Base-by-base conservation (phyloP, 2,329 filamentous ascomycete genomes). In the Talaromyces sp. region DNA sequence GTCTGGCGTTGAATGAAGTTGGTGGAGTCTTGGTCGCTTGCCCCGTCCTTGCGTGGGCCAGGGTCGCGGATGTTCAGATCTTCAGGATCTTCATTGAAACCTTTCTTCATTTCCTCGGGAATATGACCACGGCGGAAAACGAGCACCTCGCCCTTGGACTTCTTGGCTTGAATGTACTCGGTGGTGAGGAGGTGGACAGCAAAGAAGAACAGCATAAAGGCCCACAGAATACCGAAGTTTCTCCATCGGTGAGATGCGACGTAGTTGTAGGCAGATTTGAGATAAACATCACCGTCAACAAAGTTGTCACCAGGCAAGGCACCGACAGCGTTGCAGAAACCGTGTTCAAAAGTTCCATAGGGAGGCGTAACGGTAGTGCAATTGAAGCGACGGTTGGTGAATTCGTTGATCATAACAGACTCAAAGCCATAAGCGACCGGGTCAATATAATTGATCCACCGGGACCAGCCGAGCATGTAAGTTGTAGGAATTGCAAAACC, bases 341-440 rank as follows among this genome's bases (percentile, higher is more conserved):
- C 80, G 68, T 84, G 66, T 1, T 55, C 56, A 46, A 63, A 32
- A 1, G 65, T 32, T 3, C 65, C 61, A 14, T 77, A 76, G 4
- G 55, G 38, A n/a, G 59, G 55, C 17, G 85, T 71, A 41, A 76
- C 79, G 1, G 65, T 63, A 0, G 68, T 69, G 64, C 82, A 86
- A 1, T 58, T 53, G 70, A 88, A 95, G 0, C 84, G 64, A 17
- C 87, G 84, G 62, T 79, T 77, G 66, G 86, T 74, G 67, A 96
- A 96, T 73, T 96, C 92, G 74, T 96, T 96, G 64, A 90, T 83
- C 82, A 93, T 88, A 27, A 96, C 80, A 0, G 86, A 80, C 72
- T 96, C 91, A 69, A 96, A 96, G 0, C 86, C 86, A 65, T 96
- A 96, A 1, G 85, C 86, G 11, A 96, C 82, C 2, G 90, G 90